Conservation (phyloP, 2,329 filamentous ascomycete species). For the Penicillium sp. region DNA sequence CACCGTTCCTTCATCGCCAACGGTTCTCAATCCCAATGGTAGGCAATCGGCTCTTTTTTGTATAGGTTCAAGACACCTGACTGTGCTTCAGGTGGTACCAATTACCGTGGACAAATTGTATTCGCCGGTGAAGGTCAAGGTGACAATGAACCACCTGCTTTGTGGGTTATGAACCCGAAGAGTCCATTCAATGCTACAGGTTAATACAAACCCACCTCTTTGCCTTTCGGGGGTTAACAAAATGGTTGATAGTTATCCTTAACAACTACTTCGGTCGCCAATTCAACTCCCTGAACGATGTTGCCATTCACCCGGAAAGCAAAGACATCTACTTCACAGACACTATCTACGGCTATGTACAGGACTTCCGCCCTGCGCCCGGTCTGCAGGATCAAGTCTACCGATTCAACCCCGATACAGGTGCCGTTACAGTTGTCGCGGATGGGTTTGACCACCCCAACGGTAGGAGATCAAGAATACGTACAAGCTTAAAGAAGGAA, state of each 20-base stretch:
- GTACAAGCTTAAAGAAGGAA: not conserved
- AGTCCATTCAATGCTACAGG: conserved; percentile 21
- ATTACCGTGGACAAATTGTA: conserved; percentile 16
- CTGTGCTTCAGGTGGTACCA: conserved; percentile 6
- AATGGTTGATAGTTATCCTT: conserved; percentile 13
- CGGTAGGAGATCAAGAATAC: not conserved
- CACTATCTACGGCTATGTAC: conserved; percentile 20
- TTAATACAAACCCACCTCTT: not conserved
- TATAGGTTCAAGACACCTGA: not conserved
- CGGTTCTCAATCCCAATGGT: conserved; percentile 18
- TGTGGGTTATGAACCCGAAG: conserved; percentile 21
- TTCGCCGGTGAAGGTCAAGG: conserved; percentile 21
- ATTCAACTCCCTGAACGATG: conserved; percentile 23
- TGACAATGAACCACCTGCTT: conserved; percentile 15
- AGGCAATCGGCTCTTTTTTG: not conserved
- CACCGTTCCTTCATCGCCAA: conserved; percentile 11
- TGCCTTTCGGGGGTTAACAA: not conserved
- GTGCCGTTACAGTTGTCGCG: conserved; percentile 15
- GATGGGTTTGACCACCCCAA: conserved; percentile 19
- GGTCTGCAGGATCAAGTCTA: conserved; percentile 21
- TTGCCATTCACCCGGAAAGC: conserved; percentile 19
- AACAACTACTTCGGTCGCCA: conserved; percentile 26
- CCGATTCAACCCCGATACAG: conserved; percentile 17
- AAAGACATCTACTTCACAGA: conserved; percentile 25
- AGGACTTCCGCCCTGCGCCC: conserved; percentile 22